Evolutionary conservation across 2,329 filamentous ascomycete species (phyloP).

Genomic region (Penicillium sp.): DNA sequence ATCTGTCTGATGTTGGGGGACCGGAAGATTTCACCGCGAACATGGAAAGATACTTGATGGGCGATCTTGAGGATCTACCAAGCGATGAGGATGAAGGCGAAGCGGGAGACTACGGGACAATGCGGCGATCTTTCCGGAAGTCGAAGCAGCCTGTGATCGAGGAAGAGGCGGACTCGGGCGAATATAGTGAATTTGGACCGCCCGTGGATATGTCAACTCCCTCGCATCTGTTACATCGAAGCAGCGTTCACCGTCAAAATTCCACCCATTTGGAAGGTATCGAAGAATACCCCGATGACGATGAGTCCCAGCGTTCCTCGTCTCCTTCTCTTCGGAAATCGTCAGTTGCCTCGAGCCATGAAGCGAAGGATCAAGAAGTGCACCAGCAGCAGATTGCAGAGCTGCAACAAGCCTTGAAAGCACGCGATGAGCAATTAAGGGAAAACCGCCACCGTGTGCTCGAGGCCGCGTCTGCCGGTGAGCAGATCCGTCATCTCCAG

Average conservation of each 20-base stretch:
- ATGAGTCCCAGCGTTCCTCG: slow-evolving; percentile 16
- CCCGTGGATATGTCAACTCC: slow-evolving; percentile 45
- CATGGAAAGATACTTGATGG: slow-evolving; percentile 40
- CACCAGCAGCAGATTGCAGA: slow-evolving; percentile 34
- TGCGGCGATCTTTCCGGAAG: slow-evolving; percentile 18
- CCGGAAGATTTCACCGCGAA: slow-evolving; percentile 45
- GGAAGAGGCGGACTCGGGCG: slow-evolving; percentile 33
- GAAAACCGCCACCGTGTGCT: slow-evolving; percentile 31
- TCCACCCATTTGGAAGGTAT: slow-evolving; percentile 37
- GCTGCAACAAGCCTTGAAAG: slow-evolving; percentile 30
- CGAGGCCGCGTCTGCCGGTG: slow-evolving; percentile 36
- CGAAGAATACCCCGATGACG: slow-evolving; percentile 34
- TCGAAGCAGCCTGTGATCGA: slow-evolving; percentile 29
- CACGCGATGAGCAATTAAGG: slow-evolving; percentile 36
- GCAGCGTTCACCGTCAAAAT: slow-evolving; percentile 27
- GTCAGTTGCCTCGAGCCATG: slow-evolving; percentile 19
- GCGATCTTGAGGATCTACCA: slow-evolving; percentile 23
- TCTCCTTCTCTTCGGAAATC: slow-evolving; percentile 30
- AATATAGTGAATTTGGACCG: slow-evolving; percentile 43
- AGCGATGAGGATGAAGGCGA: slow-evolving; percentile 12
- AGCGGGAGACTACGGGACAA: slow-evolving; percentile 7
- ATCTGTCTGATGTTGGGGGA: slow-evolving; percentile 39
- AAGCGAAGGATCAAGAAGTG: slow-evolving; percentile 20
- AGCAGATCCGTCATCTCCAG: slow-evolving; percentile 41
- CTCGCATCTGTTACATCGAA: slow-evolving; percentile 38